These are phyloP conservation scores for Sporothrix schenckii DNA, from an alignment of 2,329 filamentous ascomycete species.

Conservation along the genomic window DNA sequence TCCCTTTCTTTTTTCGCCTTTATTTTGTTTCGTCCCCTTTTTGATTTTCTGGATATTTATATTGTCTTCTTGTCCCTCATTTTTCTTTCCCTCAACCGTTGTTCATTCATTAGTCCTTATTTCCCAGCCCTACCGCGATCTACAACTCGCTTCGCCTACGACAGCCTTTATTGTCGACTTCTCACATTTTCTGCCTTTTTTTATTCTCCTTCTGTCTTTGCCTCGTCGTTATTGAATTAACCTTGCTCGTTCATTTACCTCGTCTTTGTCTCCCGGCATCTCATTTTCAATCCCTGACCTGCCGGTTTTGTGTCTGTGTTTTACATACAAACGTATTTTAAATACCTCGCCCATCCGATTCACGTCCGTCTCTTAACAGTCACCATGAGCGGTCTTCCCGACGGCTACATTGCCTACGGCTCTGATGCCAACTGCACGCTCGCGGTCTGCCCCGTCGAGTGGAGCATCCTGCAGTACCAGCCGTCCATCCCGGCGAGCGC, in stretches of 20 bases:
- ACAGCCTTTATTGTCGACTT: background rate
- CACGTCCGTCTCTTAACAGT: background rate
- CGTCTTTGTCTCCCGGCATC: background rate
- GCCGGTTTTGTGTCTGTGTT: background rate
- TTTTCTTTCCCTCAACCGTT: background rate
- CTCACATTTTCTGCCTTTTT: background rate
- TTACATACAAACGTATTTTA: background rate
- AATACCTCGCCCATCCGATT: background rate
- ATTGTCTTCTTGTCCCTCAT: background rate
- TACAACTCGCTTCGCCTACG: background rate
- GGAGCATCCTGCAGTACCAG: constrained; percentile 53
- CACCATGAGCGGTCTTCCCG: constrained; percentile 30
- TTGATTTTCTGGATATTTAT: background rate
- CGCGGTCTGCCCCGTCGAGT: constrained; percentile 50
- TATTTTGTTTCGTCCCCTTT: constrained; percentile 3
- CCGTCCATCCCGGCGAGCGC: constrained; percentile 50
- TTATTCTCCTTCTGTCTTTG: background rate
- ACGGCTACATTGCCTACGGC: constrained; percentile 46
- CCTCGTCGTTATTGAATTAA: background rate
- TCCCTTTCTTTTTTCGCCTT: background rate
- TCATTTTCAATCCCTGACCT: background rate
- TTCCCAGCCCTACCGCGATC: constrained; percentile 14
- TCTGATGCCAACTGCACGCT: constrained; percentile 55
- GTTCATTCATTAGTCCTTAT: background rate
- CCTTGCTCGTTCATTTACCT: background rate